Conservation (phyloP, 2,329 filamentous ascomycete species). For the Basipetospora chlamydospora region DNA sequence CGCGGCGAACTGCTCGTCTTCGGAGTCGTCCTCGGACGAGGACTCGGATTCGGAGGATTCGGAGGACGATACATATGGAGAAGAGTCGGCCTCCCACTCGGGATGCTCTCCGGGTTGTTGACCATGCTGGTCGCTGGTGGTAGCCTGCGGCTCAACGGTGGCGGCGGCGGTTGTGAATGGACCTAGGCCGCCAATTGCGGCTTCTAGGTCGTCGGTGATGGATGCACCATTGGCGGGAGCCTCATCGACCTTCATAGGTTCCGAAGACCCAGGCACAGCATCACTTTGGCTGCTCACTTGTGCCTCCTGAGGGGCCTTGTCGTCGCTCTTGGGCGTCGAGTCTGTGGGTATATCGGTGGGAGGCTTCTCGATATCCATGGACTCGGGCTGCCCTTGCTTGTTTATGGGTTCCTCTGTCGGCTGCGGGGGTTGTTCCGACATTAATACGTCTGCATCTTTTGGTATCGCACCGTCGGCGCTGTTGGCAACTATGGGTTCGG, state of each 20-base stretch:
- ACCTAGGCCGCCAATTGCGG: slow-evolving; percentile 24
- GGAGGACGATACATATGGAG: slow-evolving; percentile 55
- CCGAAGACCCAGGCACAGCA: no score
- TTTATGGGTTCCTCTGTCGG: neutral
- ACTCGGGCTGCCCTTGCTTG: neutral
- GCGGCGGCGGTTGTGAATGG: neutral
- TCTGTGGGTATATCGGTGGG: no score
- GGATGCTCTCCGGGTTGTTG: slow-evolving; percentile 30
- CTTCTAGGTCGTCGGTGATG: slow-evolving; percentile 27
- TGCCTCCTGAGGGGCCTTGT: no score
- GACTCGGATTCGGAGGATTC: slow-evolving; percentile 46
- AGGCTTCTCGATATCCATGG: neutral
- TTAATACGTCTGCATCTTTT: neutral
- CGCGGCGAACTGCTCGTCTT: slow-evolving; percentile 52
- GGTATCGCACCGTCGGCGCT: neutral
- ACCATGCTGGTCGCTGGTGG: neutral
- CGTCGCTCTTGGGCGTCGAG: no score
- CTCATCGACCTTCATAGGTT: slow-evolving; percentile 23
- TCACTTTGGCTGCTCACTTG: no score
- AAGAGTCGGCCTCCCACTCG: slow-evolving; percentile 77
- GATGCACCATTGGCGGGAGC: slow-evolving; percentile 1
- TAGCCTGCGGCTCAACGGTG: slow-evolving; percentile 1
- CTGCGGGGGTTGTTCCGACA: neutral
- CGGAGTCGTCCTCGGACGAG: slow-evolving; percentile 42
- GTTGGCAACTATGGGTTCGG: neutral